These are phyloP conservation scores for Diaporthe vexans DNA, from an alignment of 2,329 filamentous ascomycete species.

Conservation along the genomic window DNA sequence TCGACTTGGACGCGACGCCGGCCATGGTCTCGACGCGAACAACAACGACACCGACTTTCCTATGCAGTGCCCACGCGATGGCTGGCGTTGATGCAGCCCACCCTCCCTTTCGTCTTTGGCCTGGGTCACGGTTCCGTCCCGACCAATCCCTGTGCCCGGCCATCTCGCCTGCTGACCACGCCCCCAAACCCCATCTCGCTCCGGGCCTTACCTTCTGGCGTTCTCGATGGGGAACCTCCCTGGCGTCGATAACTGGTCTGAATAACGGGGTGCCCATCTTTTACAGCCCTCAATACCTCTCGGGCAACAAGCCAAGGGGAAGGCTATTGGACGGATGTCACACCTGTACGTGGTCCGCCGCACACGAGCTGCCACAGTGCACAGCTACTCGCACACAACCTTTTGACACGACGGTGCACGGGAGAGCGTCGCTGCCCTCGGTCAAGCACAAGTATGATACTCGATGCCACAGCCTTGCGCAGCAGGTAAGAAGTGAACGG, in stretches of 20 bases:
- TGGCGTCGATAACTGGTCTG: neutral
- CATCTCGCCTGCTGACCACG: slow-evolving; percentile 30
- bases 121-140: neutral
- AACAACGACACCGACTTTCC: slow-evolving; percentile 17
- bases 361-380: neutral
- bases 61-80: slow-evolving; percentile 4
- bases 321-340: slow-evolving; percentile 9
- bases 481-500: neutral
- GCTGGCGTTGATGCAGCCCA: slow-evolving; percentile 22
- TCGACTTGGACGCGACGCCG: slow-evolving; percentile 1
- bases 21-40: slow-evolving; percentile 16
- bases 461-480: neutral
- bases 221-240: slow-evolving; percentile 3
- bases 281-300: slow-evolving; percentile 12
- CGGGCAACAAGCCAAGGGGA: slow-evolving; percentile 32
- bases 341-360: slow-evolving; percentile 28
- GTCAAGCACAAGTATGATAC: neutral
- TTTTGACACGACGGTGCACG: slow-evolving; percentile 13
- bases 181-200: slow-evolving; percentile 7
- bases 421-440: neutral
- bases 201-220: slow-evolving; percentile 26
- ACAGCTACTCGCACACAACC: slow-evolving; percentile 17
- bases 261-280: slow-evolving; percentile 10
- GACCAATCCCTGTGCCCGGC: slow-evolving; percentile 26
- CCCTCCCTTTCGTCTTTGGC: slow-evolving; percentile 3